These are phyloP conservation scores for Mimosa pudica DNA, from an alignment of 306 rosid genomes.

Conservation along the genomic window DNA sequence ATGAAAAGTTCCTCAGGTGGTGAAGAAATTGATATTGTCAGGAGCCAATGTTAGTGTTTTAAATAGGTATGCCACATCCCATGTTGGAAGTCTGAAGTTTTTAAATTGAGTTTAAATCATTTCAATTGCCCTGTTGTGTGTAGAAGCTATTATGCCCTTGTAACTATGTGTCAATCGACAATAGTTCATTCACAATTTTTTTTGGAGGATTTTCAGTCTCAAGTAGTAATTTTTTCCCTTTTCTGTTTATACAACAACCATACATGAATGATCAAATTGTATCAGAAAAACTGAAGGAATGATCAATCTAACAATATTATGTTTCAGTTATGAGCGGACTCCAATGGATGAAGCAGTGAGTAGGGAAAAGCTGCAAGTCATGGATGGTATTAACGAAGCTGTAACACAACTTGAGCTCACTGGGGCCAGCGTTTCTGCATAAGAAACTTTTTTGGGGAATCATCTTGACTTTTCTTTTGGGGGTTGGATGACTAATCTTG, in stretches of 20 bases:
- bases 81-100: not conserved
- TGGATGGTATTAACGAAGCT: constrained; percentile 78
- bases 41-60: constrained; percentile 72
- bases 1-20: constrained; percentile 53
- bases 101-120: constrained; percentile 1
- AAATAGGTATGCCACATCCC: constrained; percentile 56
- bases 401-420: constrained; percentile 70
- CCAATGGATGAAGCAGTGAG: constrained; percentile 91
- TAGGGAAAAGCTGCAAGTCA: constrained; percentile 63
- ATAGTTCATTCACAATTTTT: not conserved
- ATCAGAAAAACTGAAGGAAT: not conserved
- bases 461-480: not conserved
- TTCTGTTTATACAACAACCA: not conserved
- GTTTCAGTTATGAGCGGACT: constrained; percentile 75
- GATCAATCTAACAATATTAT: constrained; percentile 13
- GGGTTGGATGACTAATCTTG: not conserved
- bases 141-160: not conserved
- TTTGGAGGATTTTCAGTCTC: not conserved
- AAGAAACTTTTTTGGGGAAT: constrained; percentile 16
- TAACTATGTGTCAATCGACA: not conserved
- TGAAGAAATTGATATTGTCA: constrained; percentile 80
- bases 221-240: not conserved
- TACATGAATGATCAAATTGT: not conserved
- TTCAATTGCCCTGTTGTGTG: not conserved
- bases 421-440: constrained; percentile 48